A percentile compares a stretch with the other conserved stretches of the same genome.
Conservation (phyloP, 208 protist genomes). For the Leishmania mexicana region DNA sequence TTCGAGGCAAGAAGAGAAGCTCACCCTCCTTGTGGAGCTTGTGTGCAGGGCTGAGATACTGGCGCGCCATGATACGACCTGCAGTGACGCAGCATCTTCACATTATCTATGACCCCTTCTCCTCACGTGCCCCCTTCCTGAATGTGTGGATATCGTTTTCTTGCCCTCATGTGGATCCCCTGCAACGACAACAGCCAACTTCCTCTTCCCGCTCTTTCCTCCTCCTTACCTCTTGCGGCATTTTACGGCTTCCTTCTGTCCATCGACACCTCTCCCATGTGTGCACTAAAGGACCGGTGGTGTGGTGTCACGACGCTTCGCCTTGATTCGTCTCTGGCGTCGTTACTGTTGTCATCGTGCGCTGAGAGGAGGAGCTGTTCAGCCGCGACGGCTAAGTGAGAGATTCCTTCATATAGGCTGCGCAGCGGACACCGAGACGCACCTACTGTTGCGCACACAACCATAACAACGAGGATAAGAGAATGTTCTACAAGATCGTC, state of each 20-base stretch:
- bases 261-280: neutral
- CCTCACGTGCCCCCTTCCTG: neutral
- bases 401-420: neutral
- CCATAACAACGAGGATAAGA: neutral
- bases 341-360: neutral
- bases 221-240: no score
- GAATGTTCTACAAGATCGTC: constrained; percentile 86
- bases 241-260: neutral
- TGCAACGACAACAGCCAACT: neutral
- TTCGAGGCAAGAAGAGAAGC: neutral
- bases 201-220: no score
- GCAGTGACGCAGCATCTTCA: neutral
- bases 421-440: neutral
- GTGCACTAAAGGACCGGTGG: neutral
- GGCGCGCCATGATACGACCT: neutral
- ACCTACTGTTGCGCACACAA: neutral
- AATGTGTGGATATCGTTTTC: neutral
- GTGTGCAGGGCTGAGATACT: neutral
- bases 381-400: neutral
- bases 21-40: neutral
- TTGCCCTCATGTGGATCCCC: neutral
- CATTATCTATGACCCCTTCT: neutral
- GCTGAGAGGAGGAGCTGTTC: neutral
- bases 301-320: neutral
- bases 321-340: neutral